phyloP scores from a whole-genome alignment of 805 yeast genomes.

The Torulaspora delbrueckii region DNA sequence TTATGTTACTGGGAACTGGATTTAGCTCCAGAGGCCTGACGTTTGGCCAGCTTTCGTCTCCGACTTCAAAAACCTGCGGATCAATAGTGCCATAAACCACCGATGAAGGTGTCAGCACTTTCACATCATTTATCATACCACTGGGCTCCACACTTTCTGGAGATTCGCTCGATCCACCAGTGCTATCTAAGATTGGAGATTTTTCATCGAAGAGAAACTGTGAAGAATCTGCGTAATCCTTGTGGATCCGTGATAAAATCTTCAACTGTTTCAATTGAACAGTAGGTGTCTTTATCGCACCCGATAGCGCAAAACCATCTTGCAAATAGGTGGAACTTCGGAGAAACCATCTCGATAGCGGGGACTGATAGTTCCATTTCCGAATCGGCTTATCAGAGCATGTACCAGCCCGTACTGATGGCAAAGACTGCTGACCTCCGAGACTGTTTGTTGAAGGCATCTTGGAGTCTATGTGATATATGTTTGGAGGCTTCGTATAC shows the following conservation, averaged over 20 bases:
- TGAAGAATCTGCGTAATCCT: slow-evolving; percentile 12
- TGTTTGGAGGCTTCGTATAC: slow-evolving; percentile 29
- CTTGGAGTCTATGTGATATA: slow-evolving; percentile 22
- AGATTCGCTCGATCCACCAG: neutral
- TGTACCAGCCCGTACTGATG: neutral
- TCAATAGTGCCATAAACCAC: slow-evolving; percentile 17
- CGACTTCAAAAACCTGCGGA: slow-evolving; percentile 7
- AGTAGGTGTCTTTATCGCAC: slow-evolving; percentile 22
- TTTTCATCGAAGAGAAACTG: slow-evolving; percentile 17
- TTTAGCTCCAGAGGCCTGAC: neutral
- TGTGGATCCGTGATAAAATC: slow-evolving; percentile 22
- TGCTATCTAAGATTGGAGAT: slow-evolving; percentile 23
- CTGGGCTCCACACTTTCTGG: neutral
- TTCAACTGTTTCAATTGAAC: slow-evolving; percentile 28
- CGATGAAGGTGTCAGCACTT: slow-evolving; percentile 4
- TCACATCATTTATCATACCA: neutral
- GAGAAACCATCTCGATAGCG: slow-evolving; percentile 34
- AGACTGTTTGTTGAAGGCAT: slow-evolving; percentile 13
- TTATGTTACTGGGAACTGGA: slow-evolving; percentile 4
- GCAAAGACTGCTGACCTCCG: neutral
- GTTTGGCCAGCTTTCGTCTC: neutral
- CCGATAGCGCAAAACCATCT: slow-evolving; percentile 9
- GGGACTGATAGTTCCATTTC: slow-evolving; percentile 34
- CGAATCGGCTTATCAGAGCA: neutral
- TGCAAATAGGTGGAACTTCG: slow-evolving; percentile 28